Evolutionary conservation across 306 rosid species (phyloP).

Genomic region (Fragaria nilgerrensis): DNA sequence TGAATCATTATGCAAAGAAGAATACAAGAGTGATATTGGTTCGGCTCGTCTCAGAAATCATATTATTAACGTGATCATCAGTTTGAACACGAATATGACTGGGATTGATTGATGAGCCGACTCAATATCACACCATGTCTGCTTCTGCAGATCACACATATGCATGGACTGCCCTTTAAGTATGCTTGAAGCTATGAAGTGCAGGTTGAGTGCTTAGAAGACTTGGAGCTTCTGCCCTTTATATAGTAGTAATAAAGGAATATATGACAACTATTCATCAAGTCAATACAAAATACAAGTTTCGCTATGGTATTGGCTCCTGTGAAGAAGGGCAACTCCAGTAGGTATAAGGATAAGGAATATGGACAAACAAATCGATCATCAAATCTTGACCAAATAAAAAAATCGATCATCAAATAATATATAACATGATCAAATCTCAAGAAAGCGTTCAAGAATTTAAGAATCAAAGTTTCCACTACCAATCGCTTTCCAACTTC

Average conservation of each 20-base stretch:
- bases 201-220: neutral
- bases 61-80: too few relatives aligned
- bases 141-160: constrained; percentile 38
- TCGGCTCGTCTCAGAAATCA: constrained; percentile 48
- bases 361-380: neutral
- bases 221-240: neutral
- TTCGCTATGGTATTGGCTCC: neutral
- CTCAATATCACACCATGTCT: constrained; percentile 68
- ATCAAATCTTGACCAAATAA: too few relatives aligned
- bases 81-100: neutral
- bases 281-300: neutral
- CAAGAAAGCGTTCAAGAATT: constrained; percentile 4
- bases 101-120: constrained; percentile 43
- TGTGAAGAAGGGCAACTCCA: neutral
- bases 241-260: neutral
- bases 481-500: neutral
- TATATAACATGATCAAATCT: constrained; percentile 5
- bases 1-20: constrained; percentile 35
- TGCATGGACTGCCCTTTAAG: neutral
- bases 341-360: constrained; percentile 9
- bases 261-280: neutral
- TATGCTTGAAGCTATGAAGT: neutral
- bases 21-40: constrained; percentile 79
- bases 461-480: constrained; percentile 25
- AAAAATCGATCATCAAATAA: neutral